These are phyloP conservation scores for Trichoderma polysporum DNA, from an alignment of 2,329 filamentous ascomycete species.

Conservation along the genomic window DNA sequence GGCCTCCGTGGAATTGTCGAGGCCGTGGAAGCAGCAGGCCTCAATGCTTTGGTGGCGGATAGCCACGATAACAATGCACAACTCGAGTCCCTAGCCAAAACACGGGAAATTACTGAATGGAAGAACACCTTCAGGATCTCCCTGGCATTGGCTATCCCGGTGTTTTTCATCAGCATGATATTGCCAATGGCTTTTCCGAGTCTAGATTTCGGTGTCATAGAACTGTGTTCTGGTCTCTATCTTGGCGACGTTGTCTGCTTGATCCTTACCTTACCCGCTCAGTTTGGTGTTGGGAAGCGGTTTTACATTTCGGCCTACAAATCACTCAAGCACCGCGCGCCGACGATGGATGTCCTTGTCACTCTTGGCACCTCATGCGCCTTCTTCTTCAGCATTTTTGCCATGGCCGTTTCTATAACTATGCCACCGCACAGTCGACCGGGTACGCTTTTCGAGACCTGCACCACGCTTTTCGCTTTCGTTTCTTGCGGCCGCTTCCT, in stretches of 20 bases:
- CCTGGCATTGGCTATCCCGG: slow-evolving; percentile 78
- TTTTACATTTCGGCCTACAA: slow-evolving; percentile 96
- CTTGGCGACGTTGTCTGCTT: slow-evolving; percentile 86
- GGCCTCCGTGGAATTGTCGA: slow-evolving; percentile 84
- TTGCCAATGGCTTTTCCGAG: slow-evolving; percentile 79
- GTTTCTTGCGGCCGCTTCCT: slow-evolving; percentile 87
- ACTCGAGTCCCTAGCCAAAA: slow-evolving; percentile 92
- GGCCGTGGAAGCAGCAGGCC: slow-evolving; percentile 74
- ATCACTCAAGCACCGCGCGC: slow-evolving; percentile 83
- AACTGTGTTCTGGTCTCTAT: slow-evolving; percentile 72
- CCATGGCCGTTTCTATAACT: slow-evolving; percentile 80
- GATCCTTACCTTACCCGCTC: slow-evolving; percentile 82
- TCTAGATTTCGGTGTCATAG: slow-evolving; percentile 72
- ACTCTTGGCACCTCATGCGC: slow-evolving; percentile 91
- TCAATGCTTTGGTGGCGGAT: slow-evolving; percentile 86
- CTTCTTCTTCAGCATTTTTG: slow-evolving; percentile 89
- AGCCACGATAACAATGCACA: slow-evolving; percentile 96
- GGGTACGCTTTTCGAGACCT: slow-evolving; percentile 92
- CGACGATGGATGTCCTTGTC: slow-evolving; percentile 97
- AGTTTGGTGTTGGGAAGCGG: slow-evolving; percentile 92
- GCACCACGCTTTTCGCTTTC: slow-evolving; percentile 97
- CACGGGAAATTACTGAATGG: slow-evolving; percentile 95
- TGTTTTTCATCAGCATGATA: slow-evolving; percentile 90
- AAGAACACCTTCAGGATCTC: slow-evolving; percentile 76
- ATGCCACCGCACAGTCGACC: slow-evolving; percentile 76